A percentile compares a stretch with the other conserved stretches of the same genome.
phyloP scores from a whole-genome alignment of 2,329 filamentous ascomycete genomes.

The Didymella pinodella region DNA sequence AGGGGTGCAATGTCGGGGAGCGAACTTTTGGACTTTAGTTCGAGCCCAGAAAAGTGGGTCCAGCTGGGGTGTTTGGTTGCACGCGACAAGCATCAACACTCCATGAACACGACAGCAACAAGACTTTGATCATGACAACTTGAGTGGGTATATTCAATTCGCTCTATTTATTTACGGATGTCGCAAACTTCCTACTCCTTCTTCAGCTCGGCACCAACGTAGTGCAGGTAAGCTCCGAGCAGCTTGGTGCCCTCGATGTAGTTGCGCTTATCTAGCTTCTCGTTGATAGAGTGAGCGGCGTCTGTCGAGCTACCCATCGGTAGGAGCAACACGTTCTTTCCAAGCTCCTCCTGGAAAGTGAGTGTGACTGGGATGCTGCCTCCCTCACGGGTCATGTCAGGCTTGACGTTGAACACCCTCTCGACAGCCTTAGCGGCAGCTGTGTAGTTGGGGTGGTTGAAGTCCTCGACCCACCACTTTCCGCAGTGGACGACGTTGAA shows the following conservation, averaged over 20 bases:
- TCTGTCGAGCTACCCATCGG: constrained; percentile 98
- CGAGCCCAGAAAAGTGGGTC: constrained; percentile 5
- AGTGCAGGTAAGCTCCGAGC: constrained; percentile 92
- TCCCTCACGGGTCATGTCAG: constrained; percentile 95
- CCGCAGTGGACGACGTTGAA: constrained; percentile 85
- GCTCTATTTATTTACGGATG: not conserved
- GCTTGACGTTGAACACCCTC: constrained; percentile 90
- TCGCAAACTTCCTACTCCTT: constrained; percentile 23
- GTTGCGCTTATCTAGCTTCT: constrained; percentile 96
- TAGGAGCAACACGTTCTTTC: constrained; percentile 94
- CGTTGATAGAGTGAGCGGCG: constrained; percentile 96
- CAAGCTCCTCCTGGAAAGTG: constrained; percentile 96
- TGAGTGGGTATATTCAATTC: constrained; percentile 23
- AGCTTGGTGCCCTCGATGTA: constrained; percentile 99
- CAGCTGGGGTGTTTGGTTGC: constrained; percentile 32
- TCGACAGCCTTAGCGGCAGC: constrained; percentile 96
- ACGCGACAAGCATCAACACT: constrained; percentile 11
- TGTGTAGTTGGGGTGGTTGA: constrained; percentile 98
- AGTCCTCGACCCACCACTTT: constrained; percentile 98
- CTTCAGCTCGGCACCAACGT: constrained; percentile 88
- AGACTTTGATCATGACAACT: not conserved
- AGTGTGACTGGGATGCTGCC: constrained; percentile 96
- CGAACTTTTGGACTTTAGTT: constrained; percentile 30
- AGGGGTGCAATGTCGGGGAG: constrained; percentile 23
- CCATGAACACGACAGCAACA: not conserved